These are phyloP conservation scores for Myriosclerotinia duriaeana DNA, from an alignment of 2,329 filamentous ascomycete species.

Conservation along the genomic window DNA sequence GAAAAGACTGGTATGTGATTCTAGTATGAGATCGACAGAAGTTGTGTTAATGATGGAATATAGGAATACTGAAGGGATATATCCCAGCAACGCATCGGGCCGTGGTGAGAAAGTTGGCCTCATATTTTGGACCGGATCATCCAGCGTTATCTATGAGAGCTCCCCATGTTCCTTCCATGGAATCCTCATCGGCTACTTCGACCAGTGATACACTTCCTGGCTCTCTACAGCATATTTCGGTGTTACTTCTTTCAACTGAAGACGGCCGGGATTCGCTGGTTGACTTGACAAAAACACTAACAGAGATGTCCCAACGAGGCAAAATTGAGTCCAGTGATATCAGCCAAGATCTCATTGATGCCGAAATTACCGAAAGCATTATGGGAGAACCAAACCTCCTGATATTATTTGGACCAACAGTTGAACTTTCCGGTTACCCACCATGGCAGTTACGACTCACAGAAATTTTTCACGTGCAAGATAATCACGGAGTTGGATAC, in stretches of 20 bases:
- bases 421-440: constrained; percentile 87
- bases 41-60: constrained; percentile 27
- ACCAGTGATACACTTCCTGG: constrained; percentile 43
- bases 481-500: constrained; percentile 84
- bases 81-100: constrained; percentile 80
- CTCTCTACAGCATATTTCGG: constrained; percentile 47
- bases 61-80: constrained; percentile 85
- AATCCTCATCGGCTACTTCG: constrained; percentile 47
- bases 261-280: constrained; percentile 93
- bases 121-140: constrained; percentile 79
- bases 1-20: constrained; percentile 74
- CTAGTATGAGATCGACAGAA: neutral
- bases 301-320: constrained; percentile 89
- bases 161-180: constrained; percentile 64
- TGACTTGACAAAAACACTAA: constrained; percentile 88
- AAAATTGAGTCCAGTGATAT: constrained; percentile 83
- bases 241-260: constrained; percentile 81
- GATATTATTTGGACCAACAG: constrained; percentile 78
- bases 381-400: constrained; percentile 89
- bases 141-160: constrained; percentile 71
- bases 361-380: constrained; percentile 75
- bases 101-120: constrained; percentile 74
- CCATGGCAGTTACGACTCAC: constrained; percentile 95
- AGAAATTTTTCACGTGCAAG: constrained; percentile 80
- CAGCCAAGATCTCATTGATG: constrained; percentile 80